Percentiles rank a stretch among this genome's conserved stretches.
Evolutionary conservation across 192 early-diverging fungal genomes (phyloP).

Genomic region (Paraglomus occultum): DNA sequence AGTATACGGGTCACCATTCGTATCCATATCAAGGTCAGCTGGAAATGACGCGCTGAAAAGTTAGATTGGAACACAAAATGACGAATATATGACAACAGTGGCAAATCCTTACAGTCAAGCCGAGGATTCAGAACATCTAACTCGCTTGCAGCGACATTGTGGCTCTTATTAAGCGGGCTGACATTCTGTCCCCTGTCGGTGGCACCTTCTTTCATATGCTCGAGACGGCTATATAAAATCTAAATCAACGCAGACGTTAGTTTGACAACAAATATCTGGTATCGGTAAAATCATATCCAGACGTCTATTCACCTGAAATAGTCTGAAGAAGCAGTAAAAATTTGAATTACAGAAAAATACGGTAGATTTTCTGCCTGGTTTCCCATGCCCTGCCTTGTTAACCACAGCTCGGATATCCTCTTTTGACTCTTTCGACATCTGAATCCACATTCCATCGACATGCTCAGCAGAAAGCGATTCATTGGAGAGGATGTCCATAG

Average conservation of each 20-base stretch:
- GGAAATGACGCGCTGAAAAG: conserved; percentile 6
- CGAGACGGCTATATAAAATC: conserved; percentile 82
- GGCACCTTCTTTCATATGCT: conserved; percentile 74
- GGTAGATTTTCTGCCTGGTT: conserved; percentile 40
- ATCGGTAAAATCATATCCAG: neutral
- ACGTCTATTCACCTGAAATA: conserved; percentile 64
- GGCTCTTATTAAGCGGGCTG: neutral
- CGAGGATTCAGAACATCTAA: conserved; percentile 50
- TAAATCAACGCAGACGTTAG: conserved; percentile 38
- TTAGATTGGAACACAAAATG: neutral
- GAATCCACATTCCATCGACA: conserved; percentile 35
- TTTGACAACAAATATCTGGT: neutral
- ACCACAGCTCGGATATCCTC: conserved; percentile 32
- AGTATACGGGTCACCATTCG: conserved; percentile 72
- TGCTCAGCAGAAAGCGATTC: conserved; percentile 25
- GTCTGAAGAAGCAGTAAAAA: conserved; percentile 87
- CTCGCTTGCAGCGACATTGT: conserved; percentile 36
- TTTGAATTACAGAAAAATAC: conserved; percentile 83
- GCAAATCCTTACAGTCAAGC: conserved; percentile 44
- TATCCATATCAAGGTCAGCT: conserved; percentile 49
- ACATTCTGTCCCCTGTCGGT: conserved; percentile 8
- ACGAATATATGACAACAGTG: neutral
- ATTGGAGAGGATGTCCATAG: conserved; percentile 22
- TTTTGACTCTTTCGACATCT: conserved; percentile 34
- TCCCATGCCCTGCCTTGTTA: conserved; percentile 40